Conservation (phyloP, 1,139 yeast genomes). For the Yamadazyma diospyri region DNA sequence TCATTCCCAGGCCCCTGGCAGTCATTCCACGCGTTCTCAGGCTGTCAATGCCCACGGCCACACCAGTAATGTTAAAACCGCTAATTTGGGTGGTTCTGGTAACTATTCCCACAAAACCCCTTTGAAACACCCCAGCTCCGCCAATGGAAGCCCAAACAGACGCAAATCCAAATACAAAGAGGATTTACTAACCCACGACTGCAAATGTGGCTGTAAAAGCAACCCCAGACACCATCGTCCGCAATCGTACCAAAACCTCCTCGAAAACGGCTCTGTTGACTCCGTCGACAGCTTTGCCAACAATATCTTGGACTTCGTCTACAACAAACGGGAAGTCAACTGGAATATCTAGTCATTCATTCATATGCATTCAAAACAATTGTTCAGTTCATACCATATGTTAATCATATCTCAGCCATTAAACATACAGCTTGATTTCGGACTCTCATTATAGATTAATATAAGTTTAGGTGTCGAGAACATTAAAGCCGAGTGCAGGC, state of each 20-base stretch:
- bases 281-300: constrained; percentile 18
- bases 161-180: constrained; percentile 12
- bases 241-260: constrained; percentile 6
- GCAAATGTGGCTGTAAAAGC: constrained; percentile 15
- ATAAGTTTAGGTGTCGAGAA: no score
- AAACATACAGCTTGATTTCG: background rate
- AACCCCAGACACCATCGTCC: constrained; percentile 5
- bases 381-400: constrained; percentile 1
- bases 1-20: constrained; percentile 1
- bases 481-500: no score
- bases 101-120: constrained; percentile 1
- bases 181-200: constrained; percentile 13
- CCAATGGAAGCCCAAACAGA: constrained; percentile 5
- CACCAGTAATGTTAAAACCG: no score
- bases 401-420: no score
- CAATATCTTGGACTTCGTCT: constrained; percentile 17
- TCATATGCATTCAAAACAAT: constrained; percentile 1
- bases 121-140: constrained; percentile 5
- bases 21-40: background rate
- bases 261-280: constrained; percentile 15
- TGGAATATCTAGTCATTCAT: constrained; percentile 14
- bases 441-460: constrained; percentile 4
- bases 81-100: background rate
- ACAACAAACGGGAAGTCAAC: constrained; percentile 17
- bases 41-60: no score